These are phyloP conservation scores for Dendryphion nanum DNA, from an alignment of 2,329 filamentous ascomycete genomes.

Conservation along the genomic window DNA sequence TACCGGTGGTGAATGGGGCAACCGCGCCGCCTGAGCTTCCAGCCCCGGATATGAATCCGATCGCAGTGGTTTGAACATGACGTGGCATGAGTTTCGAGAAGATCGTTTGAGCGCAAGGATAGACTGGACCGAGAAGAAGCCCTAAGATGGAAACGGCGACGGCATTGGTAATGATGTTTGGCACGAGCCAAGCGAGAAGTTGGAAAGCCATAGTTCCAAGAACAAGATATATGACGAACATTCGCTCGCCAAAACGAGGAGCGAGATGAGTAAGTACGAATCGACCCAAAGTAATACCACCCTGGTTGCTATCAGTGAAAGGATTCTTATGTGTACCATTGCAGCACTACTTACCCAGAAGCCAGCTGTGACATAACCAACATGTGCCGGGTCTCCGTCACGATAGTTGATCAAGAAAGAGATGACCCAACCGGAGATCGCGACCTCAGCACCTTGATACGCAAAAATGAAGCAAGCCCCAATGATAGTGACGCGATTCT, in stretches of 20 bases:
- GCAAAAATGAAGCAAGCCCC: constrained; percentile 81
- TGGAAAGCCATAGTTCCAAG: constrained; percentile 65
- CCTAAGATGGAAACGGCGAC: constrained; percentile 61
- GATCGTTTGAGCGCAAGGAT: constrained; percentile 68
- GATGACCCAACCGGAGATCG: constrained; percentile 83
- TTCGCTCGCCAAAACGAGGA: constrained; percentile 67
- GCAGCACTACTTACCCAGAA: constrained; percentile 60
- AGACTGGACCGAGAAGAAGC: constrained; percentile 73
- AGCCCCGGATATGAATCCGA: constrained; percentile 68
- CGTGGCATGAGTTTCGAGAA: constrained; percentile 61
- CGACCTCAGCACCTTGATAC: constrained; percentile 83
- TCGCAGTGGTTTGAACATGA: constrained; percentile 60
- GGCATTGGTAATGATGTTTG: constrained; percentile 61
- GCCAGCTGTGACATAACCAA: constrained; percentile 76
- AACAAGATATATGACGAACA: constrained; percentile 64
- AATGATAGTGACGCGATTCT: constrained; percentile 62
- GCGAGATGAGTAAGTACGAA: constrained; percentile 69
- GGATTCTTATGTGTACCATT: too few relatives aligned
- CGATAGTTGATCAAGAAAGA: constrained; percentile 76
- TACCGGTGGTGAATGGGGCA: constrained; percentile 64
- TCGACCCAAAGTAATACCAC: constrained; percentile 72
- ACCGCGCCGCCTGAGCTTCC: constrained; percentile 68
- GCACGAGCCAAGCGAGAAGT: constrained; percentile 75
- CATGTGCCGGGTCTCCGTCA: constrained; percentile 64
- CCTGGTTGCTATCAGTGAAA: constrained; percentile 51